Base-by-base conservation (phyloP, 83 land plant species). In the Thuja plicata region DNA sequence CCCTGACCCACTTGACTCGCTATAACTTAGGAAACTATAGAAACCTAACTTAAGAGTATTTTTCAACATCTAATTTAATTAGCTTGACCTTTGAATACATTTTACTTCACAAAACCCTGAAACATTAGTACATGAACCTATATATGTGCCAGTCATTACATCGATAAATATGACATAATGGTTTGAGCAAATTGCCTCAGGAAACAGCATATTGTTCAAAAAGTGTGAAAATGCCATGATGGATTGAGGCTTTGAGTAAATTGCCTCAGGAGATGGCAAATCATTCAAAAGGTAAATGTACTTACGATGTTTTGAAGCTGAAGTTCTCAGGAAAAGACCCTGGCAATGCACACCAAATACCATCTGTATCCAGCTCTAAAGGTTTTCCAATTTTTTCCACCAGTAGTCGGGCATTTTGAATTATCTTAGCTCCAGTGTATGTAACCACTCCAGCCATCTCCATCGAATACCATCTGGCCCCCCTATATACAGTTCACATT, bases 401-500 rank as follows among this genome's bases (percentile, higher is more conserved):
- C 48, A 98, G 91, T 40, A 97, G 88, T 15, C 97, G 97, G 89
- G 99, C 99, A 95, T 97, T 98, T 85, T 98, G 99, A 40, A 98
- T 98, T 4, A 98, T 98, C 92, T 98, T 98, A 37, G 99, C 99
- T 24, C 99, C 99, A 84, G 99, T 98, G 82, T 98, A 98, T 5
- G 99, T 98, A 46, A 98, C 99, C 12, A 97, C 99, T 52, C 99
- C 99, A 82, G 99, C 99, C 99, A 98, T 98, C 92, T 98, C 99
- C 99, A 98, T 98, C 27, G 99, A 98, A 88, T 96, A 98, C 99
- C 99, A 98, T 90, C 99, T 93, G 50, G 99, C 99, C 85, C 99
- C 99, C 91, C 99, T 98, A 87, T 46, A 88, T 16, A 83, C 55
- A 84, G 32, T 50, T 32, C 43, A 45, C 15, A 84, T 84, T 30